Conservation (phyloP, 352 stramenopile species). For the Phytophthora pini region DNA sequence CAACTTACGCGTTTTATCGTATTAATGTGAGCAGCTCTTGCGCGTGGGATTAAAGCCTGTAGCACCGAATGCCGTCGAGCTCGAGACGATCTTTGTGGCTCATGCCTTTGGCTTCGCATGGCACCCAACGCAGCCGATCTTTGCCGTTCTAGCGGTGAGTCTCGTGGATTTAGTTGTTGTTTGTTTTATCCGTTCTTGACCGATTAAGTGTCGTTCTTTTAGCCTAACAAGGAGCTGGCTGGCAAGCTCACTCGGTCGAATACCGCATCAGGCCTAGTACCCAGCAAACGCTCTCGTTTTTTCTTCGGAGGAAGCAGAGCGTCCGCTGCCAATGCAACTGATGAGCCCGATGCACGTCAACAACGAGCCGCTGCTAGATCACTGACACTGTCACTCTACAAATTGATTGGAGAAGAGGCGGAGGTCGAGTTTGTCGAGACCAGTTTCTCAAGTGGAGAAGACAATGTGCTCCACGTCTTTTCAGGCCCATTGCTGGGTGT, state of each 20-base stretch:
- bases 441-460: constrained; percentile 53
- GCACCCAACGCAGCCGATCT: constrained; percentile 55
- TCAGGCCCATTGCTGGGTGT: constrained; percentile 72
- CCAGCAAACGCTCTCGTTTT: constrained; percentile 59
- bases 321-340: constrained; percentile 31
- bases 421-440: constrained; percentile 66
- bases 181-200: not conserved
- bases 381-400: constrained; percentile 39
- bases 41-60: constrained; percentile 73
- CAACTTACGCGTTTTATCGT: constrained; percentile 3
- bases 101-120: constrained; percentile 72
- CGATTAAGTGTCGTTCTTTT: not conserved
- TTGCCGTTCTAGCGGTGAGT: constrained; percentile 63
- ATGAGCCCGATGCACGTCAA: constrained; percentile 38
- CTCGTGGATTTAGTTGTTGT: not conserved
- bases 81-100: constrained; percentile 63
- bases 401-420: constrained; percentile 40
- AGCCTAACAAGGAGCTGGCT: constrained; percentile 62
- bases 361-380: constrained; percentile 49
- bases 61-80: constrained; percentile 68
- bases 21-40: constrained; percentile 45
- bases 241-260: constrained; percentile 39
- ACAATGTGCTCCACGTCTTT: constrained; percentile 73
- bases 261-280: constrained; percentile 45
- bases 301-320: constrained; percentile 66